These are phyloP conservation scores for Croton laevigatus DNA, from an alignment of 441 rosid genomes.

Conservation along the genomic window DNA sequence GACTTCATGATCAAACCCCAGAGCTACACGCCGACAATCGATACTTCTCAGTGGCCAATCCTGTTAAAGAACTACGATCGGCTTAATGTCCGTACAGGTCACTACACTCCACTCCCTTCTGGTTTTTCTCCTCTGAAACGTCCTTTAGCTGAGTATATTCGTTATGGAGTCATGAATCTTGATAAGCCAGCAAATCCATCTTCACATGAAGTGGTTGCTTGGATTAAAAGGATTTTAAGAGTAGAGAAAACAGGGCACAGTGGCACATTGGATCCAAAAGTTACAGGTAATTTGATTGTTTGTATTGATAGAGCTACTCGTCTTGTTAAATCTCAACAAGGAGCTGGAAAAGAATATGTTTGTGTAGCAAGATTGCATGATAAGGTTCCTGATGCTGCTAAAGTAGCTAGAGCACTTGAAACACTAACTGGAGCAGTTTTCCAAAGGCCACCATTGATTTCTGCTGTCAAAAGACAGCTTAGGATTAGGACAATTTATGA, in stretches of 20 bases:
- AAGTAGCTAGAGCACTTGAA: constrained; percentile 84
- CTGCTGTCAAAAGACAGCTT: constrained; percentile 91
- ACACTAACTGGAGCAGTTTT: constrained; percentile 87
- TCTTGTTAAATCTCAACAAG: constrained; percentile 91
- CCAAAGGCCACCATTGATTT: constrained; percentile 82
- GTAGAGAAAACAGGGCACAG: constrained; percentile 89
- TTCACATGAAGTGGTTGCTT: constrained; percentile 91
- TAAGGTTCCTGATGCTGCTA: constrained; percentile 72
- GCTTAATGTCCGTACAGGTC: constrained; percentile 93
- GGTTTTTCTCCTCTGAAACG: constrained; percentile 90
- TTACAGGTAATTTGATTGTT: constrained; percentile 85
- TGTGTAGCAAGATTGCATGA: constrained; percentile 84
- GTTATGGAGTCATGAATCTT: constrained; percentile 75
- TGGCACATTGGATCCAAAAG: constrained; percentile 90
- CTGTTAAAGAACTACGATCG: constrained; percentile 84
- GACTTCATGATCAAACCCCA: constrained; percentile 62
- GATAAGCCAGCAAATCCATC: constrained; percentile 93
- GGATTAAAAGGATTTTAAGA: constrained; percentile 83
- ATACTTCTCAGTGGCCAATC: constrained; percentile 90
- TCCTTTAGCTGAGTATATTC: constrained; percentile 66
- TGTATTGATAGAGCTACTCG: constrained; percentile 91
- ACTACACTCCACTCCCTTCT: constrained; percentile 79
- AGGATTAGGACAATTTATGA: constrained; percentile 85
- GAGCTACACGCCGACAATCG: constrained; percentile 64
- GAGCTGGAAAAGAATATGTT: constrained; percentile 95